phyloP scores from a whole-genome alignment of 176 grass and related monocot genomes.

The Avena atlantica region DNA sequence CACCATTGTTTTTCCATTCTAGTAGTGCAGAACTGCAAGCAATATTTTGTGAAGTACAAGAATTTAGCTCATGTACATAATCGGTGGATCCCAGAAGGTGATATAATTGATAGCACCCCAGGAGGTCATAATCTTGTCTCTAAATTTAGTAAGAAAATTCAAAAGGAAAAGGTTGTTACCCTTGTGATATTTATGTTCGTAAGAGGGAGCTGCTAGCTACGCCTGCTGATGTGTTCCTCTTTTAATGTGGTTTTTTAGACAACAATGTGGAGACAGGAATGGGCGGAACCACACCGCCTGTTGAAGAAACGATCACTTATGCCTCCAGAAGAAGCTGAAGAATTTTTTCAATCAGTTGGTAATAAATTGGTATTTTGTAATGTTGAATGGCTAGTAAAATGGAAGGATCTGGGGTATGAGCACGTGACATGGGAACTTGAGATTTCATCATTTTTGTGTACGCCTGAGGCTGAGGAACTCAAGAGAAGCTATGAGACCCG shows the following conservation, averaged over 20 bases:
- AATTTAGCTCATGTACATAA: constrained; percentile 89
- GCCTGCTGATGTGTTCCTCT: constrained; percentile 42
- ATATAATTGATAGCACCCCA: constrained; percentile 60
- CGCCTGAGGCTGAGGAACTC: constrained; percentile 50
- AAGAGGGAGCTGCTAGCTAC: constrained; percentile 18
- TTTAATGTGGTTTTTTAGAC: constrained; percentile 52
- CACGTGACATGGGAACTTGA: constrained; percentile 88
- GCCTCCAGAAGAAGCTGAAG: constrained; percentile 55
- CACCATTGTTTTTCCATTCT: constrained; percentile 35
- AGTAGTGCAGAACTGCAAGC: constrained; percentile 58
- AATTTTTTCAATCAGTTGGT: constrained; percentile 56
- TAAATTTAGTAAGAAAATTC: constrained; percentile 68
- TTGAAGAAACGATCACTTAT: constrained; percentile 77
- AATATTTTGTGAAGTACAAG: constrained; percentile 91
- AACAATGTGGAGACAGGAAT: constrained; percentile 87
- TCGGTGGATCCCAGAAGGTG: constrained; percentile 69
- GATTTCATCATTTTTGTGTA: constrained; percentile 76
- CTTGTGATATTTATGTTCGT: constrained; percentile 15
- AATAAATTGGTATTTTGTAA: constrained; percentile 58
- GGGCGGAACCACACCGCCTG: constrained; percentile 76
- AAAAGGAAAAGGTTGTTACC: constrained; percentile 69
- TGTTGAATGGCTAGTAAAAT: constrained; percentile 87
- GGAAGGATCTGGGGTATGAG: constrained; percentile 84
- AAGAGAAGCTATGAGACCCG: constrained; percentile 64
- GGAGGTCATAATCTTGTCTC: constrained; percentile 57